Conservation (phyloP, 2,329 filamentous ascomycete genomes). For the Neophaeococcomyces aloes region DNA sequence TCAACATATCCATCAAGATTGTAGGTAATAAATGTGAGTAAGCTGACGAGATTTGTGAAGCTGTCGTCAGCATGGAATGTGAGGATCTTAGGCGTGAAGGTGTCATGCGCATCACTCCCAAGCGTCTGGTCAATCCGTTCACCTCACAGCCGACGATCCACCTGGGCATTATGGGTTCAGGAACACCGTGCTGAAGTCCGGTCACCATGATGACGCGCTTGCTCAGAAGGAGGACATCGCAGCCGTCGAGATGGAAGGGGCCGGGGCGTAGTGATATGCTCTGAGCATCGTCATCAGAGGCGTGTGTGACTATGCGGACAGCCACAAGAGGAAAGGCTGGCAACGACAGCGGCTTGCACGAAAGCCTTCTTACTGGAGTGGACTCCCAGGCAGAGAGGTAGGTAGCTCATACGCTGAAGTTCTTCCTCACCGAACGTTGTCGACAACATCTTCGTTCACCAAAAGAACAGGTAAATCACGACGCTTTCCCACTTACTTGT, state of each 20-base stretch:
- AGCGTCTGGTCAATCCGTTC: background rate
- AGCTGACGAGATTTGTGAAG: conserved; percentile 17
- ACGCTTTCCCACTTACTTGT: no score
- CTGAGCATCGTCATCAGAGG: conserved; percentile 27
- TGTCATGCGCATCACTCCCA: background rate
- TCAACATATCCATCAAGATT: no score
- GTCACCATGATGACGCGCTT: conserved; percentile 23
- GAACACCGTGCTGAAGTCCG: conserved; percentile 31
- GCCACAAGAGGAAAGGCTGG: conserved; percentile 32
- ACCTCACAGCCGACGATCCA: conserved; percentile 19
- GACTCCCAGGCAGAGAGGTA: background rate
- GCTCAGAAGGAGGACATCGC: conserved; percentile 20
- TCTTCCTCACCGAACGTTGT: no score
- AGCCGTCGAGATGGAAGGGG: conserved; percentile 30
- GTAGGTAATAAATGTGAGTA: conserved; percentile 7
- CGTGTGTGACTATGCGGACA: conserved; percentile 33
- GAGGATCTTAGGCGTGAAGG: conserved; percentile 23
- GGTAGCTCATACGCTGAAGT: no score
- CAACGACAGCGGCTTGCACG: conserved; percentile 28
- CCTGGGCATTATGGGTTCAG: conserved; percentile 28
- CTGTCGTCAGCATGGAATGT: conserved; percentile 20
- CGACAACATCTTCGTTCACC: no score
- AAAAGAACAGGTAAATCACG: no score
- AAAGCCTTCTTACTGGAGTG: conserved; percentile 23
- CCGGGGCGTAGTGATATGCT: conserved; percentile 28